Evolutionary conservation across 1,284 basidiomycete genomes (phyloP).

Genomic region (Melampsora larici-populina): DNA sequence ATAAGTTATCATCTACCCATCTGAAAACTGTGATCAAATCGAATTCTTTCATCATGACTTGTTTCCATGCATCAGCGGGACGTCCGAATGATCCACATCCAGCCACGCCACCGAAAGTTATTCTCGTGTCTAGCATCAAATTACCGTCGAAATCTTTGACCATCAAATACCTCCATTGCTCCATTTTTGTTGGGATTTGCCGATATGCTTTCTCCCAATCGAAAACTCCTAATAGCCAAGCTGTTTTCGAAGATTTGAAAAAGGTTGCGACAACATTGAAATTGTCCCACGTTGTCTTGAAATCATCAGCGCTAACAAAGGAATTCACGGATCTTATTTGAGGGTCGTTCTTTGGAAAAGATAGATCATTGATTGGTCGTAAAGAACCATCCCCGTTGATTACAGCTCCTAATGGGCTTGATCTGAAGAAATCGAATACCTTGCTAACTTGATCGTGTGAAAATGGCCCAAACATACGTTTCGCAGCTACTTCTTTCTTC

Average conservation of each 20-base stretch:
- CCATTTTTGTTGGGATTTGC: no score
- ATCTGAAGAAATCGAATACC: background rate
- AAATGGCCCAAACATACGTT: background rate
- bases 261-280: background rate
- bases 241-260: background rate
- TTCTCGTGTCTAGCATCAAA: no score
- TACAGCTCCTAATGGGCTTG: no score
- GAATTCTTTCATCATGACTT: background rate
- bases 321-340: background rate
- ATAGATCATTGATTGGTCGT: slow-evolving; percentile 7
- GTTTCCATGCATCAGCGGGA: background rate
- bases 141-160: no score
- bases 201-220: no score
- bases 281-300: no score
- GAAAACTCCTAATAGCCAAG: background rate
- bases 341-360: background rate
- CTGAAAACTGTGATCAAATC: no score
- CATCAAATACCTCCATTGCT: no score
- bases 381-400: slow-evolving; percentile 3
- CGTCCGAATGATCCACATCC: background rate
- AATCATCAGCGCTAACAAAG: background rate
- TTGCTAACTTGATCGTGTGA: background rate
- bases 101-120: no score
- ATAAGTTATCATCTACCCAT: background rate
- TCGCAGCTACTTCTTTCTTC: background rate